Percentiles rank a stretch among this genome's conserved stretches.
Conservation (phyloP, 1,139 yeast species). For the Hyphopichia wangnamkhiaoensis region DNA sequence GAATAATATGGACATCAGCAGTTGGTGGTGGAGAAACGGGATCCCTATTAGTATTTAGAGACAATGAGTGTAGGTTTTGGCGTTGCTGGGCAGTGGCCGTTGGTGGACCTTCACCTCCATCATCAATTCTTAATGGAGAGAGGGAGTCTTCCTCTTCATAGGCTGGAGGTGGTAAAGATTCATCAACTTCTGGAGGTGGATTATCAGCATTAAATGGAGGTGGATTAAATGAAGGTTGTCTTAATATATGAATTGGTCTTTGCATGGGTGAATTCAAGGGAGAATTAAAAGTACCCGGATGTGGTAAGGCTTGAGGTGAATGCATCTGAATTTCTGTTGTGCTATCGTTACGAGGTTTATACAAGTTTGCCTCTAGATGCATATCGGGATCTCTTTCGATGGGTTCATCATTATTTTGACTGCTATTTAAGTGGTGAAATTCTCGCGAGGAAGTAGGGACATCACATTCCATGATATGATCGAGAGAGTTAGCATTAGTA, state of each 20-base stretch:
- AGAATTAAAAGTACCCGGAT: conserved; percentile 37
- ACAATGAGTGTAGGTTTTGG: background rate
- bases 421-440: conserved; percentile 33
- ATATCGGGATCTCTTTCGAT: conserved; percentile 42
- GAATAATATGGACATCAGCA: background rate
- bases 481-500: conserved; percentile 8
- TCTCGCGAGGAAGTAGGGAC: conserved; percentile 10
- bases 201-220: conserved; percentile 43
- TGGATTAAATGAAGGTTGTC: conserved; percentile 43
- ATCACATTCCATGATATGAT: conserved; percentile 9
- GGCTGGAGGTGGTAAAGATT: conserved; percentile 41
- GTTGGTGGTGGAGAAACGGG: no score
- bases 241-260: conserved; percentile 36
- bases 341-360: conserved; percentile 49
- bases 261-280: conserved; percentile 37
- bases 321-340: conserved; percentile 32
- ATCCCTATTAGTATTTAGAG: background rate
- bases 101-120: no score
- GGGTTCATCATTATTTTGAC: conserved; percentile 34
- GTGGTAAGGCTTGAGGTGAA: conserved; percentile 62
- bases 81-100: background rate
- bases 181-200: conserved; percentile 23
- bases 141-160: conserved; percentile 29
- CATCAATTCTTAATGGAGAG: conserved; percentile 35
- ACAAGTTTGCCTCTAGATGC: conserved; percentile 61